Conservation (phyloP, 139 green algal genomes). For the Zygnema circumcarinatum region DNA sequence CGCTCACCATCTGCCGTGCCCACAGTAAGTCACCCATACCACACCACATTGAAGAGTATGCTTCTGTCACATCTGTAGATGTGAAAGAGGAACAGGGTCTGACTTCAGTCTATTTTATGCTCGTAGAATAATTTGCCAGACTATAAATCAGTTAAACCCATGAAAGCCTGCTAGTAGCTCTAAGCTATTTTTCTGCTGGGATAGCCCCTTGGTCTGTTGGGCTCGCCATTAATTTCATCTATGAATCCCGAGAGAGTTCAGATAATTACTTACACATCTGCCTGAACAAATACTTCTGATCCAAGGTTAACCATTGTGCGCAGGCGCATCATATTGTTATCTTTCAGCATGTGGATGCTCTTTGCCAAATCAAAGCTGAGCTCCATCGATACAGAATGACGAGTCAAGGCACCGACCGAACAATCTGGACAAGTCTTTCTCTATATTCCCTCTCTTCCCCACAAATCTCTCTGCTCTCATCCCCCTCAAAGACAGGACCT, state of each 20-base stretch:
- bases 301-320: constrained; percentile 48
- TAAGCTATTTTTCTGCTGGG: no score
- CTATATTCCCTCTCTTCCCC: not conserved
- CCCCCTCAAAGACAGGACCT: not conserved
- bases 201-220: no score
- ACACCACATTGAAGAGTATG: no score
- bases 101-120: no score
- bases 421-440: not conserved
- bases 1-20: not conserved
- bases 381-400: not conserved
- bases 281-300: constrained; percentile 42
- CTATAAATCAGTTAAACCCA: no score
- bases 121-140: no score
- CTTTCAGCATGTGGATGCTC: constrained; percentile 41
- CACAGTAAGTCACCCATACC: no score
- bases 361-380: constrained; percentile 38
- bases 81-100: no score
- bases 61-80: no score
- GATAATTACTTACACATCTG: constrained; percentile 27
- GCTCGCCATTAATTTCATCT: no score
- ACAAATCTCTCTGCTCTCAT: not conserved
- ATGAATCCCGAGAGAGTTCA: no score
- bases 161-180: no score
- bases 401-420: not conserved
- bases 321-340: constrained; percentile 22